A percentile compares a stretch with the other conserved stretches of the same genome.
phyloP scores from a whole-genome alignment of 192 early-diverging fungal genomes.

The Coemansia nantahalensis region DNA sequence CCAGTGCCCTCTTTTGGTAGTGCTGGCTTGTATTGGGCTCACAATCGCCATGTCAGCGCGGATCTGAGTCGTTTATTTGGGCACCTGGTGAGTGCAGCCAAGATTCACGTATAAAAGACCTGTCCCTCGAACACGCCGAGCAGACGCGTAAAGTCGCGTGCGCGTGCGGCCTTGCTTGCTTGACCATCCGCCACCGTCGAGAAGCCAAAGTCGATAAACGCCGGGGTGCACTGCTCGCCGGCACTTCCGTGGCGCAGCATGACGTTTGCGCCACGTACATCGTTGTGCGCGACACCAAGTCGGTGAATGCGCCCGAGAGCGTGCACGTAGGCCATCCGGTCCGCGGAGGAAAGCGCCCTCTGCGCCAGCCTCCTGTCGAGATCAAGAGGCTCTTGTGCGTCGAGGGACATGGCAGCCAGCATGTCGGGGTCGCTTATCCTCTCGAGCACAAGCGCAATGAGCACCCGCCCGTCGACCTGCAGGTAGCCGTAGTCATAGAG shows the following conservation, averaged over 20 bases:
- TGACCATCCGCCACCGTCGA: not conserved
- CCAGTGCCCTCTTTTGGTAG: no score
- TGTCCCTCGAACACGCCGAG: no score
- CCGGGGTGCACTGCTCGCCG: not conserved
- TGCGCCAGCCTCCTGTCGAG: not conserved
- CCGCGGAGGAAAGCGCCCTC: not conserved
- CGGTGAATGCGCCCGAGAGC: not conserved
- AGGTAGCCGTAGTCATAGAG: not conserved
- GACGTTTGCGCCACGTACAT: constrained; percentile 1
- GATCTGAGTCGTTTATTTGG: no score
- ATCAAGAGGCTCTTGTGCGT: no score
- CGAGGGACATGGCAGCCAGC: no score
- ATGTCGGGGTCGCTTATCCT: not conserved
- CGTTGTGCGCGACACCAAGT: not conserved
- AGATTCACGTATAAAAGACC: no score
- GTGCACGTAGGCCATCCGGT: not conserved
- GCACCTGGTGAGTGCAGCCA: no score
- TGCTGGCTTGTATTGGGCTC: no score
- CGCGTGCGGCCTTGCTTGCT: no score
- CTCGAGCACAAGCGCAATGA: not conserved
- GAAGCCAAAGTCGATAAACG: constrained; percentile 4
- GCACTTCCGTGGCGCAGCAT: not conserved
- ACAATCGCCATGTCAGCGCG: no score
- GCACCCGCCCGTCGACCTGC: not conserved
- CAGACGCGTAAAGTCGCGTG: no score